Evolutionary conservation across 805 yeast species (phyloP), one percentile per base, ranked within the genome.

Genomic region (Spathaspora gorwiae): DNA sequence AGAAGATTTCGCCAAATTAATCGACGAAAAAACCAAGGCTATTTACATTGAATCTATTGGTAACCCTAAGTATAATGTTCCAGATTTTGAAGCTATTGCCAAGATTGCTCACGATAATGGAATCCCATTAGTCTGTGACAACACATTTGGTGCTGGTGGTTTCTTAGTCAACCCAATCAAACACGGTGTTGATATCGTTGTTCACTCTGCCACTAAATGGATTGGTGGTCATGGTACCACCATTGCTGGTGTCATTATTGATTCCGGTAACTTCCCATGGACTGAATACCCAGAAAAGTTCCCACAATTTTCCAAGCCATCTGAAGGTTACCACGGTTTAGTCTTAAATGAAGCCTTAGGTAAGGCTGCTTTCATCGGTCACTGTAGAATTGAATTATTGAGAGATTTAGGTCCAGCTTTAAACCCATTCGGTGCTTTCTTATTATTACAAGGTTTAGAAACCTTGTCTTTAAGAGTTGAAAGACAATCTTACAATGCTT

Each of bases 71-170:
- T 90, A 86, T 70, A 87, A 87, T 61, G 84, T 90, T 47, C 97
- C 97, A 46, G 97, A 90, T 66, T 88, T 92, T 57, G 89, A 85
- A 65, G 79, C 73, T 45, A 76, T 90, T 51, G 78, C 79, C 39
- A 83, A 76, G 30, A 72, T 87, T 42, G 96, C 96, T 44, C 97
- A 89, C 66, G 80, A 83, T 47, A 77, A 86, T 53, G 97, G 97
- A 49, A 74, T 90, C 40, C 95, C 96, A 42, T 81, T 92, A 39
- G 92, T 90, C 42, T 96, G 87, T 39, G 98, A 90, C 70, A 90
- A 90, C 80, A 90, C 98, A 14, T 90, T 90, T 58, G 98, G 96
- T 62, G 97, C 97, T 37, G 97, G 96, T 67, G 97, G 97, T 41
- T 90, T 70, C 73, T 79, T 87, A 57, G 79, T 87, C 48, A 81